Evolutionary conservation across 305 asterid genomes (phyloP), one percentile per base, ranked within the genome.

Genomic region (Fraxinus dipetala): DNA sequence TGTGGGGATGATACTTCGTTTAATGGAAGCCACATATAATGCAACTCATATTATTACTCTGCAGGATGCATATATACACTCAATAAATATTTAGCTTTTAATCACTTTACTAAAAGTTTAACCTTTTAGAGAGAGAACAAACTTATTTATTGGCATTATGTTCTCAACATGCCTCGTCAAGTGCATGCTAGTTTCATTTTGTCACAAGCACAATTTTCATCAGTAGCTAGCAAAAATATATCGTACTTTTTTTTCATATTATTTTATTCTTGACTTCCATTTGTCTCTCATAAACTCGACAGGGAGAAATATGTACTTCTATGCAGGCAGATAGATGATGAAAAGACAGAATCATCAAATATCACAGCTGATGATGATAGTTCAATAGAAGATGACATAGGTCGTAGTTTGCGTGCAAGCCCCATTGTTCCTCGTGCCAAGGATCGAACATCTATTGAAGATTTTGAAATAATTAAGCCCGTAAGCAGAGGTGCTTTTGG

Each of bases 401-500:
- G 85, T 82, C 97, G 95, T 77, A 93, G 97, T 85, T 81, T 90
- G 87, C 99, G 93, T 81, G 90, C 98, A 70, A 96, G 99, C 88
- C 99, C 99, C 75, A 89, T 92, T 67, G 89, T 85, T 86, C 90
- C 92, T 77, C 86, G 93, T 79, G 89, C 93, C 79, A 96, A 92
- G 89, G 99, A 94, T 78, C 90, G 99, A 72, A 96, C 98, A 73
- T 92, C 97, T 78, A 96, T 96, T 80, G 98, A 93, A 86, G 99
- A 96, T 90, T 96, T 96, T 89, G 99, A 96, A 95, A 96, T 96
- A 87, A 93, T 96, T 61, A 94, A 91, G 86, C 99, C 98, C 83
- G 94, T 96, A 84, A 96, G 99, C 88, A 91, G 99, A 88, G 99
- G 99, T 79, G 97, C 98, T 78, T 96, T 91, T 86, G 99, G 99